These are phyloP conservation scores for Thielaviopsis euricoi DNA, from an alignment of 2,329 filamentous ascomycete species.

Conservation along the genomic window DNA sequence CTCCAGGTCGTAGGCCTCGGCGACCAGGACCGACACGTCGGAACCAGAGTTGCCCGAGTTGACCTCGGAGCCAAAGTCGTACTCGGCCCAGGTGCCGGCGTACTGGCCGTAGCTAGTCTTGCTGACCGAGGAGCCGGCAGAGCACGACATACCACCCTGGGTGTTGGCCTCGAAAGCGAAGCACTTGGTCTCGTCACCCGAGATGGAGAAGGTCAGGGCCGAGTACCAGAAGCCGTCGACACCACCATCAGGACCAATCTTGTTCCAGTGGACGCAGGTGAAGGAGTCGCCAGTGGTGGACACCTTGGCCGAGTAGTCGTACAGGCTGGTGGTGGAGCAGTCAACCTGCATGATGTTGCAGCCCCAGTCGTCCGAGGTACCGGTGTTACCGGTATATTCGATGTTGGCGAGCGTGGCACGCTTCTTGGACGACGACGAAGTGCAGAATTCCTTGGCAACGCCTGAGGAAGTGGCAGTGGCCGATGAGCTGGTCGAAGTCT, in stretches of 20 bases:
- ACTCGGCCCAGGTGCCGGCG: conserved; percentile 32
- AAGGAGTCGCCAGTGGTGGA: conserved; percentile 21
- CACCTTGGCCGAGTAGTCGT: conserved; percentile 29
- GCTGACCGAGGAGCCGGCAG: conserved; percentile 17
- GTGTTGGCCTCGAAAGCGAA: conserved; percentile 30
- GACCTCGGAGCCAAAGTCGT: conserved; percentile 27
- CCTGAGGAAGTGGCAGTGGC: not conserved
- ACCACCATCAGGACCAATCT: conserved; percentile 28
- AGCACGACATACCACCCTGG: conserved; percentile 33
- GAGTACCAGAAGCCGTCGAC: conserved; percentile 34
- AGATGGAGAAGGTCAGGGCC: conserved; percentile 26
- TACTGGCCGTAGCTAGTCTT: conserved; percentile 25
- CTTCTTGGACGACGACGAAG: conserved; percentile 22
- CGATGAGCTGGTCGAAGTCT: conserved; percentile 9
- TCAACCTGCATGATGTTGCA: conserved; percentile 35
- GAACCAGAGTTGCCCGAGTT: conserved; percentile 34
- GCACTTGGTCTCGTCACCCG: conserved; percentile 21
- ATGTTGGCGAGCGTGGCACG: conserved; percentile 31
- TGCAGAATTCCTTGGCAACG: conserved; percentile 18
- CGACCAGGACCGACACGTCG: conserved; percentile 33
- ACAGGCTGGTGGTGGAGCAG: conserved; percentile 20
- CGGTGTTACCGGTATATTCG: conserved; percentile 31
- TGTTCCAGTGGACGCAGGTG: conserved; percentile 32
- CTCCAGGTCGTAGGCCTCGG: conserved; percentile 18
- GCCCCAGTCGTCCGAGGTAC: conserved; percentile 25